Base-by-base conservation (phyloP, 2,329 filamentous ascomycete species). In the Pseudopithomyces maydicus region DNA sequence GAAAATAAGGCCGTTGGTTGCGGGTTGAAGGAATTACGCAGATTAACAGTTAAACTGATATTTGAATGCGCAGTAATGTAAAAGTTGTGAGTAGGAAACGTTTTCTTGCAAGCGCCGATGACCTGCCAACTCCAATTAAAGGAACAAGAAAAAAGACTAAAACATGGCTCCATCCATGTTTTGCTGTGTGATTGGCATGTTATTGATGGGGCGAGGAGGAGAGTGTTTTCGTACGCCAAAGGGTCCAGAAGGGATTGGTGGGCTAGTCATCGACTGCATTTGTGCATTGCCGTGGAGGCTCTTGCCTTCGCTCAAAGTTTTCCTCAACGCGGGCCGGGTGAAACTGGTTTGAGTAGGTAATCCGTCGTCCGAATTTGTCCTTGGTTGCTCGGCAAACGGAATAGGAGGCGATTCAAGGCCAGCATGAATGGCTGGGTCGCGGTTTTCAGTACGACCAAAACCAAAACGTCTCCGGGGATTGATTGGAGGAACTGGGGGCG, bases 401-500 rank as follows among this genome's bases (percentile, higher is more conserved):
- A 67, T 32, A 66, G 77, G 50, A 60, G 75, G 51, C 74, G 63
- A 36, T 10, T 69, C 69, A n/a, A 68, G 54, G 22, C 68, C 70
- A 32, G 64, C 42, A 75, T 79, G 53, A 68, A 69, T 55, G 19
- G 79, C 62, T 75, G 79, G 29, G 71, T 80, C 62, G 70, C 77
- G 49, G 69, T 79, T 62, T 71, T 74, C 70, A 17, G 66, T 61
- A 20, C 75, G 72, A 4, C 74, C 74, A 52, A 78, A 75, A 15
- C 74, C 74, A 54, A 77, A 82, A 14, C 82, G 81, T 52, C 84
- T 80, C 42, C 85, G 79, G 1, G 85, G 84, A 65, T 87, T 87
- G 79, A 86, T 84, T 0, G 84, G 81, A 26, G 85, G 84, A 6
- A 87, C 72, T 1, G 85, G 83, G 11, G 84, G 83, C 1, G 78